Conservation (phyloP, 768 basidiomycete genomes). For the Naganishia antarctica region DNA sequence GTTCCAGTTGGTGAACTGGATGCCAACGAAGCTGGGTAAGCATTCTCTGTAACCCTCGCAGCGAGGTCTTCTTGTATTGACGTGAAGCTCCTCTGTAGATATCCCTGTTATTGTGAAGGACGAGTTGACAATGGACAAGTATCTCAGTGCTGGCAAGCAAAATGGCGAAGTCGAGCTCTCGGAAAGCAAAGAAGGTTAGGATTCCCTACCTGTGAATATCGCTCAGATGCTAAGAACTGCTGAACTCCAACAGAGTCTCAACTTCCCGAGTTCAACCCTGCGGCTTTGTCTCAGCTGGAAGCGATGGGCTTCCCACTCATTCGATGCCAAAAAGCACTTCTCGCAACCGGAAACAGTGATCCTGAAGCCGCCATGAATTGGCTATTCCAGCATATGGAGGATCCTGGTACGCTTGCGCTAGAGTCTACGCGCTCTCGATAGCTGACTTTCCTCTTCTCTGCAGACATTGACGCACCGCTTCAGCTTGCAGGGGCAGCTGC, state of each 20-base stretch:
- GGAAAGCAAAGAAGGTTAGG: slow-evolving; percentile 52
- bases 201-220: background rate
- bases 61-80: background rate
- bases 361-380: slow-evolving; percentile 88
- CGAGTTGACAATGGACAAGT: slow-evolving; percentile 62
- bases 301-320: slow-evolving; percentile 85
- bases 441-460: background rate
- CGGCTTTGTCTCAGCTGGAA: slow-evolving; percentile 68
- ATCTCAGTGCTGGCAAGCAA: slow-evolving; percentile 68
- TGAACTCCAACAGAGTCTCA: slow-evolving; percentile 32
- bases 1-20: slow-evolving; percentile 94
- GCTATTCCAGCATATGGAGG: slow-evolving; percentile 92
- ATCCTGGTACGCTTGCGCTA: slow-evolving; percentile 62
- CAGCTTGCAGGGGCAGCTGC: slow-evolving; percentile 38
- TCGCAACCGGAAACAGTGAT: slow-evolving; percentile 71
- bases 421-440: background rate
- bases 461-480: slow-evolving; percentile 84
- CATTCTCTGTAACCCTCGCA: background rate
- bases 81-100: slow-evolving; percentile 54
- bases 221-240: background rate
- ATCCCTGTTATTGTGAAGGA: slow-evolving; percentile 74
- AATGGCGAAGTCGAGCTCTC: slow-evolving; percentile 66
- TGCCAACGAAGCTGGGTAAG: slow-evolving; percentile 83
- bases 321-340: slow-evolving; percentile 80
- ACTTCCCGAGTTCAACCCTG: slow-evolving; percentile 66